Evolutionary conservation across 768 basidiomycete species (phyloP).

Genomic region (Tulasnella sp.): DNA sequence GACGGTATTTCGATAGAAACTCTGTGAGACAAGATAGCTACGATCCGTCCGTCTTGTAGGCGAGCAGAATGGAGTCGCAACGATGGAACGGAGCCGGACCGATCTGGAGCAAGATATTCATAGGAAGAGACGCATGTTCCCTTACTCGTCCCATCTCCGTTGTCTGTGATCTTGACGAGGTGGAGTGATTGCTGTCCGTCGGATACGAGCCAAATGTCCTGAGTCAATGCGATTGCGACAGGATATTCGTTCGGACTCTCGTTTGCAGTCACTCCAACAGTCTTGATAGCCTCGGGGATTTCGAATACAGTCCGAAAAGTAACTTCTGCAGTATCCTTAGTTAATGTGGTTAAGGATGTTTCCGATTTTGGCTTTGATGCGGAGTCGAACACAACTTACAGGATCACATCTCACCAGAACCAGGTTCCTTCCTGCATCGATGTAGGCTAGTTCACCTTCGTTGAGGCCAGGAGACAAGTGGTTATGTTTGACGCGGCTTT

Average conservation of each 20-base stretch:
- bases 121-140: not conserved
- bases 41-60: not conserved
- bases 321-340: conserved; percentile 3
- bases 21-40: conserved; percentile 2
- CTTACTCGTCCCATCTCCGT: not conserved
- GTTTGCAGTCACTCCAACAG: not conserved
- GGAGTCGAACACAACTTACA: conserved; percentile 36
- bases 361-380: not conserved
- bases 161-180: conserved; percentile 29
- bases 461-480: conserved; percentile 47
- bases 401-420: conserved; percentile 43
- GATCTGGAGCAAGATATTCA: not conserved
- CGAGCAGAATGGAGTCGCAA: conserved; percentile 9
- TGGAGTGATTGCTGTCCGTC: conserved; percentile 65
- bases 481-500: conserved; percentile 74
- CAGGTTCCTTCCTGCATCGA: conserved; percentile 52
- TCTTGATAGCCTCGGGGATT: conserved; percentile 14
- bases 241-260: conserved; percentile 49
- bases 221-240: conserved; percentile 45
- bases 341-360: not conserved
- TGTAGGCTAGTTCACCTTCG: conserved; percentile 43
- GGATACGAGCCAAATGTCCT: conserved; percentile 40
- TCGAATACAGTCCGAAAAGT: conserved; percentile 14
- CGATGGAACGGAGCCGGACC: not conserved
- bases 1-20: not conserved